These are phyloP conservation scores for Hanseniaspora uvarum DNA, from an alignment of 1,139 yeast genomes.

Conservation along the genomic window DNA sequence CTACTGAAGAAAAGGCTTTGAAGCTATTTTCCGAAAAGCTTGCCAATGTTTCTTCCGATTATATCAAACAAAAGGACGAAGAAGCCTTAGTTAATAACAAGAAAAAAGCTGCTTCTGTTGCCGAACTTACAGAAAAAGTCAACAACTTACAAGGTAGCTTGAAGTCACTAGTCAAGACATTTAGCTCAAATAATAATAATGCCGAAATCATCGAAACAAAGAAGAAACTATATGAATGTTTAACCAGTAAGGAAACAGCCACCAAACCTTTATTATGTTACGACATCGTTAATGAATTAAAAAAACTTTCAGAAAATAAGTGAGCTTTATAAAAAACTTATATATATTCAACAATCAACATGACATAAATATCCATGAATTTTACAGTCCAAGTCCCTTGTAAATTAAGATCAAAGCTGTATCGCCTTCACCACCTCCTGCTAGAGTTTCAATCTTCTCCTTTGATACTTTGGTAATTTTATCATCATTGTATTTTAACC, in stretches of 20 bases:
- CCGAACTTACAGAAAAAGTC: slow-evolving; percentile 25
- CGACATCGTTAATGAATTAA: slow-evolving; percentile 72
- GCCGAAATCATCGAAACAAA: slow-evolving; percentile 30
- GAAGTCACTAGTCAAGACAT: slow-evolving; percentile 29
- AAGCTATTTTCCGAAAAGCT: slow-evolving; percentile 46
- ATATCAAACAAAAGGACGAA: slow-evolving; percentile 29
- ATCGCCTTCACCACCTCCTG: slow-evolving; percentile 98
- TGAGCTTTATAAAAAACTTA: not conserved
- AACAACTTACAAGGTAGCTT: slow-evolving; percentile 37
- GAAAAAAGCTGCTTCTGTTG: slow-evolving; percentile 18
- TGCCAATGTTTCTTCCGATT: slow-evolving; percentile 30
- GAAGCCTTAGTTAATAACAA: slow-evolving; percentile 21
- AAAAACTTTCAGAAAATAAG: slow-evolving; percentile 23
- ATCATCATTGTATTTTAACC: slow-evolving; percentile 96
- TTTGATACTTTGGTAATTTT: slow-evolving; percentile 67
- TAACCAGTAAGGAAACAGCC: slow-evolving; percentile 43
- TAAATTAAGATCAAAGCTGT: slow-evolving; percentile 82
- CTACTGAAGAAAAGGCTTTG: slow-evolving; percentile 51
- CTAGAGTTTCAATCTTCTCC: slow-evolving; percentile 70
- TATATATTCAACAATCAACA: slow-evolving; percentile 7
- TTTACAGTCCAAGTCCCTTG: slow-evolving; percentile 55
- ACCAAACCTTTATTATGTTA: slow-evolving; percentile 78
- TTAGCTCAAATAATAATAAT: slow-evolving; percentile 25
- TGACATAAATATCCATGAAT: not conserved
- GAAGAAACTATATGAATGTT: slow-evolving; percentile 33